A percentile compares a stretch with the other conserved stretches of the same genome.
Evolutionary conservation across 2,329 filamentous ascomycete species (phyloP).

Genomic region (Monosporascus sp.): DNA sequence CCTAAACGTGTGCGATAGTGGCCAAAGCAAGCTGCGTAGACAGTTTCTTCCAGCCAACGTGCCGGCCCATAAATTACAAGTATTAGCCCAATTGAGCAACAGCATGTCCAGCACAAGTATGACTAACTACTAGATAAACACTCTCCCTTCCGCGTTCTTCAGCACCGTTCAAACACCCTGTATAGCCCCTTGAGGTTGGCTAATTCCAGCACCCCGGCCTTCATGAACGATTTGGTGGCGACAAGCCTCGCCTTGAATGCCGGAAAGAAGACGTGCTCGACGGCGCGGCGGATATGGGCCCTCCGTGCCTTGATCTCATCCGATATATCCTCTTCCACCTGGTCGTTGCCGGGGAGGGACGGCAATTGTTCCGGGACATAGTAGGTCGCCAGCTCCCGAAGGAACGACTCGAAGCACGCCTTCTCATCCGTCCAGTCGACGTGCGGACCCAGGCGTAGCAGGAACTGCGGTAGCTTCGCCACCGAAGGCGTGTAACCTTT

Average conservation of each 20-base stretch:
- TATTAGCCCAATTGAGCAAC: neutral
- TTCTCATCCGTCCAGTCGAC: constrained; percentile 86
- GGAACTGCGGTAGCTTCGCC: constrained; percentile 81
- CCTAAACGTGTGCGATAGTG: neutral
- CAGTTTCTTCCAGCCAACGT: too few species aligned
- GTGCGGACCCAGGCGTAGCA: constrained; percentile 81
- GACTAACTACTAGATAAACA: neutral
- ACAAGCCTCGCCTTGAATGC: constrained; percentile 79
- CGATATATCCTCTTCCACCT: constrained; percentile 37
- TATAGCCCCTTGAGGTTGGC: constrained; percentile 92
- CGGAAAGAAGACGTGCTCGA: constrained; percentile 88
- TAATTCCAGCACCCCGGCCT: constrained; percentile 73
- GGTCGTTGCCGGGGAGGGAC: constrained; percentile 24
- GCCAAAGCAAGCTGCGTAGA: too few species aligned
- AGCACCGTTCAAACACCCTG: constrained; percentile 91
- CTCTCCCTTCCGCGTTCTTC: constrained; percentile 18
- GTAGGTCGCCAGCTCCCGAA: constrained; percentile 83
- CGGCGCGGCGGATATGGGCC: constrained; percentile 63
- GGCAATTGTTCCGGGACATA: constrained; percentile 87
- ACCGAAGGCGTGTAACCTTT: constrained; percentile 86
- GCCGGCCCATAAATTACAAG: neutral
- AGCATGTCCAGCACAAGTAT: neutral
- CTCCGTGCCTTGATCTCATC: constrained; percentile 55
- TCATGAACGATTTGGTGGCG: constrained; percentile 72
- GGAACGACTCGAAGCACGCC: constrained; percentile 75